Evolutionary conservation across 257 asterid species (phyloP), one percentile per base, ranked within the genome.

Genomic region (Nyctanthes arbortristis): DNA sequence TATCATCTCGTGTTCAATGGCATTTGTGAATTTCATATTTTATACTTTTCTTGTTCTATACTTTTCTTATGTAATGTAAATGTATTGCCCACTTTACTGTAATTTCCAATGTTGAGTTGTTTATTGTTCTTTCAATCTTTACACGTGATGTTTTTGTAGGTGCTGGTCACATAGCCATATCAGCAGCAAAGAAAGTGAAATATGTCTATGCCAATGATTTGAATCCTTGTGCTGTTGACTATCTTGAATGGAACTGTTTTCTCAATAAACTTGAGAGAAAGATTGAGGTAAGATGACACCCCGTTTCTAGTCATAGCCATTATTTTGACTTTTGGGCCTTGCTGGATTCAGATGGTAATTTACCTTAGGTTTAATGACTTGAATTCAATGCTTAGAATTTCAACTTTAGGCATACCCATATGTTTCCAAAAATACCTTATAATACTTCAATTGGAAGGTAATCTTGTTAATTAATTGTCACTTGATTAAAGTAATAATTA

Each of bases 61-160:
- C 47, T n/a, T 27, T 47, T 27, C 13, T 47, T 24, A n/a, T 47
- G 56, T n/a, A n/a, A n/a, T n/a, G n/a, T 27, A 47, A n/a, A 18
- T 68, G 61, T 64, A 8, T 66, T 13, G 56, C 45, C 31, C 25
- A n/a, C 59, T 29, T 52, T 16, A 18, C 56, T 45, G 8, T 55
- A 31, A 27, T 39, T 62, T 33, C 20, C 63, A 7, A 66, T 35
- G 3, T 63, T 14, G 24, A 67, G 63, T 32, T 73, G 47, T 74
- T 47, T 24, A 20, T 73, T 60, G 61, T 52, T 39, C 29, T 35
- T 32, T 29, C 40, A 49, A 9, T 61, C 39, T 73, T 67, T 78
- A 35, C 85, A 91, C 97, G 97, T 83, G 99, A 93, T 86, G 93
- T 91, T 69, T 93, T 93, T 83, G 87, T 96, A 60, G 99, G 97